Base-by-base conservation (phyloP, 176 grass and related monocot genomes). In the Ensete ventricosum region DNA sequence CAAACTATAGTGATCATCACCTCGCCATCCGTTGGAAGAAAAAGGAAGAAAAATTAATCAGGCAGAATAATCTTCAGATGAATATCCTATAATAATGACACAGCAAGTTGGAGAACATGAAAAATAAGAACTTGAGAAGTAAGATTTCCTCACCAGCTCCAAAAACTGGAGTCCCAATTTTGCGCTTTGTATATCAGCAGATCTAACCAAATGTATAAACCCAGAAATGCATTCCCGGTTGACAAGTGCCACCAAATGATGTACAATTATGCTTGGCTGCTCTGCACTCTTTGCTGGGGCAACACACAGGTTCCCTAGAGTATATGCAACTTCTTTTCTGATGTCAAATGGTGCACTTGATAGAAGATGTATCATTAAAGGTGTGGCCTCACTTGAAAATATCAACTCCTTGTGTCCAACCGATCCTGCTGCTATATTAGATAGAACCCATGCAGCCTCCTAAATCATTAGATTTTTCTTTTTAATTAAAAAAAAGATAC, bases 361-460 rank as follows among this genome's bases (percentile, higher is more conserved):
- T 1, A 99, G 82, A 52, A 91, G 77, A 57, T 84, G 75, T 75
- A 99, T 84, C 53, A 94, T 79, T 73, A 87, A 64, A 62, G 88
- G 82, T 9, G 73, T 87, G 0, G 78, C 90, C 78, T 91, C 88
- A 52, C 95, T 99, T 6, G 70, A 72, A 55, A 87, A 91, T 62
- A 99, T 94, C 71, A 99, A 69, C 57, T 81, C 83, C 78, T 99
- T 99, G 74, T 94, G 95, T 74, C 94, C 86, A 9, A 85, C 73
- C 75, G 86, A 91, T 68, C 90, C 95, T 24, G 84, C 88, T 54
- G 90, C 88, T 87, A 94, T 86, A 80, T 99, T 99, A 58, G 90
- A 93, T 80, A 99, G 79, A 23, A 86, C 90, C 95, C 95, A 99
- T 66, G 91, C 81, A 55, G 95, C 86, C 78, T 94, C 95, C 90